Evolutionary conservation across 2,329 filamentous ascomycete species (phyloP).

Genomic region (Penicillium fuscoglaucum): DNA sequence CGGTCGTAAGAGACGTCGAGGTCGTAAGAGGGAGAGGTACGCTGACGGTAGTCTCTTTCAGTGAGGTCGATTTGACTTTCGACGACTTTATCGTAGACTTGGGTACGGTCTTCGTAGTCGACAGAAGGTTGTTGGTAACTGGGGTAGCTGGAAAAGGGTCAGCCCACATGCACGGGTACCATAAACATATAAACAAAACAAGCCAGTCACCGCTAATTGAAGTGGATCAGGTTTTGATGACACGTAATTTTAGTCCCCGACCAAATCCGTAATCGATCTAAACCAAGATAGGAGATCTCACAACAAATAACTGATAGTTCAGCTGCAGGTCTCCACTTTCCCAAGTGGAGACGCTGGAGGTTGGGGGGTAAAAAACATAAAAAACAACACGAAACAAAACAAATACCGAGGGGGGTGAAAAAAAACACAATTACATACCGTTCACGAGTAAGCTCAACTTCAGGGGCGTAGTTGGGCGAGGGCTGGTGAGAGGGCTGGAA

Average conservation of each 20-base stretch:
- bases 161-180: conserved; percentile 22
- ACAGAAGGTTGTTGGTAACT: conserved; percentile 52
- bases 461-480: conserved; percentile 29
- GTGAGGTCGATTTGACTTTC: conserved; percentile 54
- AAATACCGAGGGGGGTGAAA: not conserved
- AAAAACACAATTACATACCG: conserved; percentile 42
- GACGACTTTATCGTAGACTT: conserved; percentile 44
- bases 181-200: conserved; percentile 31
- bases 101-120: conserved; percentile 47
- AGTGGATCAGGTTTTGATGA: conserved; percentile 25
- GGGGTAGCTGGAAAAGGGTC: conserved; percentile 51
- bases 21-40: conserved; percentile 55
- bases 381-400: not conserved
- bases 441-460: conserved; percentile 54
- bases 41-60: conserved; percentile 67
- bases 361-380: not conserved
- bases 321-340: conserved; percentile 16
- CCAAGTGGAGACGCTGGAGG: conserved; percentile 5
- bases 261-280: conserved; percentile 23
- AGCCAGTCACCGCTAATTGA: conserved; percentile 30
- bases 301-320: conserved; percentile 18
- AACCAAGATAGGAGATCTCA: conserved; percentile 27
- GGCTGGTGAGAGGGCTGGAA: not conserved
- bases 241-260: conserved; percentile 28
- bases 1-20: conserved; percentile 45